Evolutionary conservation across 768 basidiomycete species (phyloP).

Genomic region (Filobasidium wieringae): DNA sequence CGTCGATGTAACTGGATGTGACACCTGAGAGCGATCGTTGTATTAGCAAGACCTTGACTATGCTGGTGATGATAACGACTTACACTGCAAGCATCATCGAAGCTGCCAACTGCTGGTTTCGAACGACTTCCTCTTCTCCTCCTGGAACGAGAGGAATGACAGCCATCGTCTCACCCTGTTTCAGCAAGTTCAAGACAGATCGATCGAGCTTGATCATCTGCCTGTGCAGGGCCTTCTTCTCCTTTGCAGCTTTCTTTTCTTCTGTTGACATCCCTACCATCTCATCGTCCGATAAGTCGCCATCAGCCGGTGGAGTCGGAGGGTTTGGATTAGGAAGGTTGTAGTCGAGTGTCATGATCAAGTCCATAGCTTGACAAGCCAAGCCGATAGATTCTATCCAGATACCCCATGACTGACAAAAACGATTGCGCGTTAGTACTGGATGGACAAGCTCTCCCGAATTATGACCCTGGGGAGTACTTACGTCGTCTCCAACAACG

Average conservation of each 20-base stretch:
- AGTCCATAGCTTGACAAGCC: slow-evolving; percentile 23
- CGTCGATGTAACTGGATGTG: slow-evolving; percentile 37
- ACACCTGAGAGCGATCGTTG: neutral
- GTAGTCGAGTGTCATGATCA: slow-evolving; percentile 31
- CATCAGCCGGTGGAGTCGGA: neutral
- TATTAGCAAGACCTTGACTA: neutral
- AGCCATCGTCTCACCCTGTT: slow-evolving; percentile 24
- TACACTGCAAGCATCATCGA: slow-evolving; percentile 30
- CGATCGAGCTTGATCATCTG: slow-evolving; percentile 26
- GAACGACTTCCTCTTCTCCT: slow-evolving; percentile 36
- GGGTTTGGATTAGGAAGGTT: slow-evolving; percentile 11
- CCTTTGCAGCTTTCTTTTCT: neutral
- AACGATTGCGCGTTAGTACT: neutral
- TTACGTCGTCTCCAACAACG: slow-evolving; percentile 18
- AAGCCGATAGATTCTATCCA: slow-evolving; percentile 28
- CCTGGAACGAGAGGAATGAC: slow-evolving; percentile 35
- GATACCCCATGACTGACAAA: slow-evolving; percentile 25
- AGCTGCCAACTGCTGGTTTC: slow-evolving; percentile 35
- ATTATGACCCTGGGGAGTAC: neutral
- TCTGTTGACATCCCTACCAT: neutral
- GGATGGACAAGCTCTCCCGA: neutral
- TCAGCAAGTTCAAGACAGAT: slow-evolving; percentile 27
- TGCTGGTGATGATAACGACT: neutral
- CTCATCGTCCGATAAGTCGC: slow-evolving; percentile 8
- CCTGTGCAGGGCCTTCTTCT: slow-evolving; percentile 10